These are phyloP conservation scores for Xylariaceae sp. DNA, from an alignment of 2,329 filamentous ascomycete species.

Conservation along the genomic window DNA sequence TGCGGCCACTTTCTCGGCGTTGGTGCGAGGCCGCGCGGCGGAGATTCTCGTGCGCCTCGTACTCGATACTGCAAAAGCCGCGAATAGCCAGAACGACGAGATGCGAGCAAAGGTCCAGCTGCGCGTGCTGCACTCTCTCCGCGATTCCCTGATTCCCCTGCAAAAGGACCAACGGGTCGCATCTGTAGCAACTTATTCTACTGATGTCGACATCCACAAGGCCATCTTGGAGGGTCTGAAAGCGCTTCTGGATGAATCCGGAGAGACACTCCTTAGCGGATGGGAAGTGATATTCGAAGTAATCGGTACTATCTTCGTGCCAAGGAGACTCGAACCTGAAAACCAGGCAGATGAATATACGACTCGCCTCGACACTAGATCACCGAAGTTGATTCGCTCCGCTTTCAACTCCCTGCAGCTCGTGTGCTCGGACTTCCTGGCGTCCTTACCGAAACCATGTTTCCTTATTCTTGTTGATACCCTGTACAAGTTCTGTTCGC, in stretches of 20 bases:
- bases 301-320: slow-evolving; percentile 72
- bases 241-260: slow-evolving; percentile 78
- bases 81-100: slow-evolving; percentile 46
- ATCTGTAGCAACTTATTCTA: slow-evolving; percentile 54
- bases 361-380: slow-evolving; percentile 47
- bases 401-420: slow-evolving; percentile 88
- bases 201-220: slow-evolving; percentile 74
- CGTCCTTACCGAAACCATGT: slow-evolving; percentile 64
- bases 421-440: slow-evolving; percentile 89
- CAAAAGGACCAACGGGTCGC: slow-evolving; percentile 47
- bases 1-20: slow-evolving; percentile 41
- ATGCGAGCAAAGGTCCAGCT: slow-evolving; percentile 59
- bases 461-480: slow-evolving; percentile 78
- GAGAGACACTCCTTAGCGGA: slow-evolving; percentile 73
- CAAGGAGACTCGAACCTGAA: slow-evolving; percentile 29
- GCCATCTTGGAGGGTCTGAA: slow-evolving; percentile 75
- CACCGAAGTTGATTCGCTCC: slow-evolving; percentile 71
- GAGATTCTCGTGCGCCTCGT: slow-evolving; percentile 57
- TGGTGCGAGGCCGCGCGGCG: slow-evolving; percentile 55
- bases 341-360: slow-evolving; percentile 28
- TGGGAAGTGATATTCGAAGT: slow-evolving; percentile 86
- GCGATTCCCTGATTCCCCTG: slow-evolving; percentile 54
- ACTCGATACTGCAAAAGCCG: slow-evolving; percentile 52
- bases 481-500: slow-evolving; percentile 81
- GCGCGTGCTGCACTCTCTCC: slow-evolving; percentile 64